Conservation (phyloP, 805 yeast species). For the Starmerella potacharoeniae region DNA sequence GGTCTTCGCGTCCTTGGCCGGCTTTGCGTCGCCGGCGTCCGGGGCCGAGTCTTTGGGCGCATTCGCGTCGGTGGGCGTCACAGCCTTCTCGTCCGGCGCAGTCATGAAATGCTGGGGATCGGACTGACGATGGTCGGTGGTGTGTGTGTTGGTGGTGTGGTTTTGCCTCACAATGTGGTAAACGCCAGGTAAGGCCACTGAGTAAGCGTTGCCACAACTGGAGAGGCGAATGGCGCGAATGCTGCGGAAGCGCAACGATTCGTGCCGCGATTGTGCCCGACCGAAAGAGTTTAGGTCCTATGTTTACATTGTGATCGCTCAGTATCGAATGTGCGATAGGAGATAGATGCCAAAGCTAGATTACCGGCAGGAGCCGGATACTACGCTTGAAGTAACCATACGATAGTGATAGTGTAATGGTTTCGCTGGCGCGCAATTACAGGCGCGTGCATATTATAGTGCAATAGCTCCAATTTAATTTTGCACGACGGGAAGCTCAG, state of each 20-base stretch:
- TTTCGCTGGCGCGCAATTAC: too few species aligned
- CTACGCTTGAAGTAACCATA: too few species aligned
- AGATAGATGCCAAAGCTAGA: too few species aligned
- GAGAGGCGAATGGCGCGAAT: neutral
- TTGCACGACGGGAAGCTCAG: too few species aligned
- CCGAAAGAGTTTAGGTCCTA: too few species aligned
- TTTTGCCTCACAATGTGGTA: neutral
- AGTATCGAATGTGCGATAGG: too few species aligned
- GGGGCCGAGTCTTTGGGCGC: neutral
- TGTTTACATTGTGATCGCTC: too few species aligned
- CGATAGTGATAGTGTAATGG: too few species aligned
- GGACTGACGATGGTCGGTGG: neutral
- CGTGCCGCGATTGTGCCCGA: too few species aligned
- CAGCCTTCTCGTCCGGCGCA: slow-evolving; percentile 6
- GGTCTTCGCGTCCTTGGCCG: slow-evolving; percentile 1
- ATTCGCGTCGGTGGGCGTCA: slow-evolving; percentile 2
- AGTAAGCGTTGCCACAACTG: slow-evolving; percentile 1
- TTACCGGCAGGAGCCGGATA: too few species aligned
- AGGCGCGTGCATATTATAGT: too few species aligned
- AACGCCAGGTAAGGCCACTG: slow-evolving; percentile 1
- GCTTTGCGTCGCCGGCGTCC: neutral
- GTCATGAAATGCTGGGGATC: neutral
- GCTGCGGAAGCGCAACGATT: neutral
- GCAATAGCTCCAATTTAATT: too few species aligned
- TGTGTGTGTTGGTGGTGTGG: neutral